Evolutionary conservation across 2,329 filamentous ascomycete genomes (phyloP).

Genomic region (Beauveria australis): DNA sequence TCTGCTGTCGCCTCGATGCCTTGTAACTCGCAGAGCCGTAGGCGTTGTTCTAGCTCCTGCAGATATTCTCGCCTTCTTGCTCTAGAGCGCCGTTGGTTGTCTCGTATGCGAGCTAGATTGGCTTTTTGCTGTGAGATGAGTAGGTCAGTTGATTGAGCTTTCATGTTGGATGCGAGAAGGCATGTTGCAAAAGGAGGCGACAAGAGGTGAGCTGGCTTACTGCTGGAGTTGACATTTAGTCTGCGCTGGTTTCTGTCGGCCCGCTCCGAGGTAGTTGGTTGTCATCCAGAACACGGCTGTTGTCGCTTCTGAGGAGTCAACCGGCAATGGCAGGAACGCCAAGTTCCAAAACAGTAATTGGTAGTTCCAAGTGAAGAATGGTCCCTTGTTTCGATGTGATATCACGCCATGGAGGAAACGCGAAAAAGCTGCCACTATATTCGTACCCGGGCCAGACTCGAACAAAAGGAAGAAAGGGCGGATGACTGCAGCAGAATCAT

Average conservation of each 20-base stretch:
- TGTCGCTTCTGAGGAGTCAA: not conserved
- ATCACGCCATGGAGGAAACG: slow-evolving; percentile 1
- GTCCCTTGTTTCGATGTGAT: not conserved
- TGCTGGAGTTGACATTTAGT: slow-evolving; percentile 25
- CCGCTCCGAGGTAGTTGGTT: not conserved
- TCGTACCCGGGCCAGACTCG: not conserved
- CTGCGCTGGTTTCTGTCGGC: slow-evolving; percentile 13
- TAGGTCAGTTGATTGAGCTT: not conserved
- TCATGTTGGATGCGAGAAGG: too few species aligned
- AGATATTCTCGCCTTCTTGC: slow-evolving; percentile 67
- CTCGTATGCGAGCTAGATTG: slow-evolving; percentile 52
- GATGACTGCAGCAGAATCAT: not conserved
- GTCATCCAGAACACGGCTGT: not conserved
- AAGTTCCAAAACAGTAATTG: not conserved
- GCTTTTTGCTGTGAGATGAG: slow-evolving; percentile 25
- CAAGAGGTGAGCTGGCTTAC: slow-evolving; percentile 17
- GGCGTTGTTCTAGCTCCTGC: slow-evolving; percentile 53
- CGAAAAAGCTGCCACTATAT: not conserved
- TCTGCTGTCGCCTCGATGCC: slow-evolving; percentile 64
- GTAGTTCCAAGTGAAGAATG: not conserved
- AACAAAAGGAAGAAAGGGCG: slow-evolving; percentile 3
- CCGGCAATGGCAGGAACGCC: not conserved
- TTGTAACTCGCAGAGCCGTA: slow-evolving; percentile 53
- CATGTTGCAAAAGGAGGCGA: not conserved
- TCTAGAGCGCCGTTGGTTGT: slow-evolving; percentile 71